Base-by-base conservation (phyloP, 2,329 filamentous ascomycete genomes). In the Aspergillus calidoustus region DNA sequence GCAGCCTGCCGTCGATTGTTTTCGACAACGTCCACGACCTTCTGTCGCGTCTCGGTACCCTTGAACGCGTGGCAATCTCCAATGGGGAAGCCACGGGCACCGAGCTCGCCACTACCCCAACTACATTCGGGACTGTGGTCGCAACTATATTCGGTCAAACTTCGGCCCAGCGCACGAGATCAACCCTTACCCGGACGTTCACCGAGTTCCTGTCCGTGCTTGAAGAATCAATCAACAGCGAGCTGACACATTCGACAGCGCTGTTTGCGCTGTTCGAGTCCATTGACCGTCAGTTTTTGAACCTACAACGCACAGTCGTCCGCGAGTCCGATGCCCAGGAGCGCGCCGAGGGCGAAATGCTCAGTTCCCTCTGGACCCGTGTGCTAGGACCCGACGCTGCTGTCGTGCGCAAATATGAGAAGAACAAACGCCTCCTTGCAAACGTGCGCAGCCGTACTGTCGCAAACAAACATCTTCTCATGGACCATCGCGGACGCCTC, bases 211-310 rank as follows among this genome's bases (percentile, higher is more conserved):
- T 98, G 44, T 84, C 86, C 41, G 91, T 95, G 0, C 87, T 97
- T 23, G 94, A 98, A 79, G 92, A 97, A 65, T 90, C 91, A 62
- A 96, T 97, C 75, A 87, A 90, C 70, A 90, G 86, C 66, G 93
- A 98, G 77, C 83, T 97, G 22, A 88, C 89, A 57, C 90, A 94
- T 77, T 91, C 89, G 46, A 86, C 93, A 1, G 86, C 88, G 1
- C 86, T 97, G 15, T 96, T 97, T 76, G 87, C 87, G 3, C 87
- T 97, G n/a, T 97, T 97, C 76, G 93, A 97, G 75, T 87, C 89
- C 62, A 93, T 97, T 68, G 94, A 98, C 78, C 86, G 88, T 57
- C 92, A 96, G 75, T 97, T 97, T 77, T 85, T 93, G 64, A 96
- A 95, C 74, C 84, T 97, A 0, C 92, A 92, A 65, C 89, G 93